A percentile compares a stretch with the other conserved stretches of the same genome.
Conservation (phyloP, 1,284 basidiomycete genomes). For the Naganishia albida region DNA sequence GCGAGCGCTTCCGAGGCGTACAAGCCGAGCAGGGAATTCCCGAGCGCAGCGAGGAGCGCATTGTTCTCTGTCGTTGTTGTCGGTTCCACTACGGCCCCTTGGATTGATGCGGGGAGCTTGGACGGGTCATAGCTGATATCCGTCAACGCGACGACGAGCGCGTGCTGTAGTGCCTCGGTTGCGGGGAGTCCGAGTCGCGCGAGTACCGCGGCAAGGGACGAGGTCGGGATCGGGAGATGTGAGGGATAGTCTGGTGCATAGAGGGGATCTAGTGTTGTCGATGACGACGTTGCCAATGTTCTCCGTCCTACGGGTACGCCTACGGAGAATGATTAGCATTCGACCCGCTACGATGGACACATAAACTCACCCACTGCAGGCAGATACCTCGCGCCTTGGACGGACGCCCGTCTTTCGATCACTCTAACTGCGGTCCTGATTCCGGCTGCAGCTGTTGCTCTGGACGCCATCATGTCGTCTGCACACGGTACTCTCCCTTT, state of each 20-base stretch:
- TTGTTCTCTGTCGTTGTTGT: constrained; percentile 68
- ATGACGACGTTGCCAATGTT: neutral
- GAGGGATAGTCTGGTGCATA: constrained; percentile 30
- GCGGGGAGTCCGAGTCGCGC: constrained; percentile 42
- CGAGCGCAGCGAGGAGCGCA: constrained; percentile 73
- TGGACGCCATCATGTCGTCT: too few species aligned
- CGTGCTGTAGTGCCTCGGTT: constrained; percentile 39
- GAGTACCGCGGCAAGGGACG: constrained; percentile 47
- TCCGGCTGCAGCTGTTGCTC: too few species aligned
- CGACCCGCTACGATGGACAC: too few species aligned
- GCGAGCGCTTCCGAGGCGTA: constrained; percentile 85
- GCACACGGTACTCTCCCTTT: too few species aligned
- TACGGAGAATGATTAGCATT: too few species aligned
- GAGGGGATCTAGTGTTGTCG: constrained; percentile 10
- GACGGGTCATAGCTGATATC: constrained; percentile 69
- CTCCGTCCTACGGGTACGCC: too few species aligned
- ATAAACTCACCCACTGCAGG: too few species aligned
- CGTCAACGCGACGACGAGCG: constrained; percentile 57
- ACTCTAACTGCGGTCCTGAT: too few species aligned
- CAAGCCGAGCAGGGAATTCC: constrained; percentile 87
- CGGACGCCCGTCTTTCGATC: too few species aligned
- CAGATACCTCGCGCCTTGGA: too few species aligned
- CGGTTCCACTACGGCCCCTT: constrained; percentile 46
- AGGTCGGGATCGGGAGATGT: constrained; percentile 33
- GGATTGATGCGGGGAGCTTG: constrained; percentile 33